Evolutionary conservation across 1,284 basidiomycete genomes (phyloP).

Genomic region (Trametes versicolor): DNA sequence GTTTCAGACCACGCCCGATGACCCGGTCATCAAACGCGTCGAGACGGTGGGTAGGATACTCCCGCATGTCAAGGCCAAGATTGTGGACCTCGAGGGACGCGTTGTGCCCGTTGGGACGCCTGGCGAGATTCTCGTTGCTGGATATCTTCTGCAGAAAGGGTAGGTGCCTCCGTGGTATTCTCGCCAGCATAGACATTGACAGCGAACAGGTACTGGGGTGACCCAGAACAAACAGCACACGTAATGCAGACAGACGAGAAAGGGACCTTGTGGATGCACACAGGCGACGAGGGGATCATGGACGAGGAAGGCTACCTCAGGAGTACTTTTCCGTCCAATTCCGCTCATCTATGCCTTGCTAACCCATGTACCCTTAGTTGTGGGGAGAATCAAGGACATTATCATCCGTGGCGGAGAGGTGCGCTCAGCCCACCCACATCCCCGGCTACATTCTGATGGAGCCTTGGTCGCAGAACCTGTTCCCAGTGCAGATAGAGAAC

Average conservation of each 20-base stretch:
- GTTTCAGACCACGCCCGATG: constrained; percentile 77
- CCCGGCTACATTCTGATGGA: background rate
- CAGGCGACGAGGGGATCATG: constrained; percentile 85
- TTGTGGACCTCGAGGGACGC: constrained; percentile 68
- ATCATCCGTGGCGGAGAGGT: constrained; percentile 91
- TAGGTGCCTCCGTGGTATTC: constrained; percentile 41
- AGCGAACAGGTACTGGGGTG: constrained; percentile 75
- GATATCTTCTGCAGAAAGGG: constrained; percentile 86
- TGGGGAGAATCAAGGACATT: constrained; percentile 85
- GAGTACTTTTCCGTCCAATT: constrained; percentile 52
- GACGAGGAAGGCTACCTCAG: constrained; percentile 85
- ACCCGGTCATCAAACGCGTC: constrained; percentile 76
- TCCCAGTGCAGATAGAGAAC: constrained; percentile 89
- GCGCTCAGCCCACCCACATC: background rate
- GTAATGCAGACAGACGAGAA: constrained; percentile 67
- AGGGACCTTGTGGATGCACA: constrained; percentile 83
- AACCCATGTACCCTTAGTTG: constrained; percentile 57
- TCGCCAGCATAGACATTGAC: background rate
- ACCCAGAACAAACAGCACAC: constrained; percentile 72
- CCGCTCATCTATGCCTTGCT: background rate
- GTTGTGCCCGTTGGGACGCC: constrained; percentile 73
- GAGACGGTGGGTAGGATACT: constrained; percentile 83
- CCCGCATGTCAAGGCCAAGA: constrained; percentile 82
- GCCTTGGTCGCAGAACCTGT: constrained; percentile 67
- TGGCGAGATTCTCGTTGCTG: constrained; percentile 79